Base-by-base conservation (phyloP, 305 asterid genomes). In the Ajuga reptans region DNA sequence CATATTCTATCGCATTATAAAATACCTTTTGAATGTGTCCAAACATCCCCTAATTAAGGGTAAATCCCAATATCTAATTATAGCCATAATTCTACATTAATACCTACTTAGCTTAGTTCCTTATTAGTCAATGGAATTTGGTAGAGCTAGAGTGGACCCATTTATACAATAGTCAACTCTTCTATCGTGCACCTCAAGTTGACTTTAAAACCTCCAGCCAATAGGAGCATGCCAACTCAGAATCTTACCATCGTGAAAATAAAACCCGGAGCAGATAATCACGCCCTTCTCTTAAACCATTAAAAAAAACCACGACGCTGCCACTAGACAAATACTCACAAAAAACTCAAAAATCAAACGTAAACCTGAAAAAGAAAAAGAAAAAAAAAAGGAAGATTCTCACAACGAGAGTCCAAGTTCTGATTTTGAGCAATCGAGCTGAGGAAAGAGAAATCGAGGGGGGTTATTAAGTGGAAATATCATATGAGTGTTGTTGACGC, bases 401-500 rank as follows among this genome's bases (percentile, higher is more conserved):
- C 21, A 5, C 41, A 16, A 34, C 37, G 33, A 6, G 17, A 73
- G 39, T 45, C 5, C 72, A 9, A 14, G 49, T 24, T 49, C 15
- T 52, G 77, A 56, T 16, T 65, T 21, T 29, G 57, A 37, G 43
- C 34, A 18, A 15, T 43, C 41, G 10, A 1, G 36, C 9, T 12
- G 15, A 16, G 18, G 18, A 7, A 21, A 2, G 27, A 21, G 27
- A 21, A 21, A 21, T 21, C 27, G 27, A 21, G 27, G n/a, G n/a
- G n/a, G n/a, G n/a, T n/a, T n/a, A n/a, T n/a, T n/a, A 21, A 21
- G 27, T 21, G 27, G 27, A 21, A 21, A 21, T 0, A 21, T 21
- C 2, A 68, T 71, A 10, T 14, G 67, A 47, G 76, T 69, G 71
- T 18, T 60, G 31, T 75, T 63, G 49, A 68, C 75, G 62, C 36